A percentile compares a stretch with the other conserved stretches of the same genome.
phyloP scores from a whole-genome alignment of 192 early-diverging fungal genomes.

The Coemansia sp. region DNA sequence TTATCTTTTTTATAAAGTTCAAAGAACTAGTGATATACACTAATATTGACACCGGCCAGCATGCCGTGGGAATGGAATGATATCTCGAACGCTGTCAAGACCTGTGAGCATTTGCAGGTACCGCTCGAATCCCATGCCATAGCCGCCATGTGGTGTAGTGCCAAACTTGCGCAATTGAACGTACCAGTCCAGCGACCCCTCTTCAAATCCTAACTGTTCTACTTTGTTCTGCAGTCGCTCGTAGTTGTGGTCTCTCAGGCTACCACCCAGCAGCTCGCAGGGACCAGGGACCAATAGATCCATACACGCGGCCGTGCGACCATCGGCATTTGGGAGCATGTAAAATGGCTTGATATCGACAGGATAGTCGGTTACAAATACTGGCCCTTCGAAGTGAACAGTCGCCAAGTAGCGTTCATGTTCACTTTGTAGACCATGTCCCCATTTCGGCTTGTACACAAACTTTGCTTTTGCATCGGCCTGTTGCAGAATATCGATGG shows the following conservation, averaged over 20 bases:
- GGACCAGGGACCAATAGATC: conserved; percentile 82
- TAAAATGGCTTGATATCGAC: conserved; percentile 81
- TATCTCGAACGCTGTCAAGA: conserved; percentile 75
- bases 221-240: conserved; percentile 59
- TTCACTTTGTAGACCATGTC: conserved; percentile 72
- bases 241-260: conserved; percentile 73
- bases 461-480: conserved; percentile 56
- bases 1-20: background rate
- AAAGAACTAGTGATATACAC: background rate
- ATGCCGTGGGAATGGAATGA: conserved; percentile 63
- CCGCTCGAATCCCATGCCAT: conserved; percentile 87
- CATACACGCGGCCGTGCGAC: conserved; percentile 74
- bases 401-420: conserved; percentile 84
- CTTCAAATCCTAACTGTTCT: conserved; percentile 54
- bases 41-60: conserved; percentile 60
- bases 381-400: conserved; percentile 61
- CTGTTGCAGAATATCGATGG: conserved; percentile 65
- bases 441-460: conserved; percentile 70
- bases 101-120: conserved; percentile 77
- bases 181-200: conserved; percentile 82
- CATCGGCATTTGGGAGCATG: conserved; percentile 66
- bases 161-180: conserved; percentile 80
- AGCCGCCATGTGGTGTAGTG: conserved; percentile 84
- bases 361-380: conserved; percentile 93
- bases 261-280: conserved; percentile 84